These are phyloP conservation scores for Saccharomyces hybrid DNA, from an alignment of 1,139 yeast species.

Conservation along the genomic window DNA sequence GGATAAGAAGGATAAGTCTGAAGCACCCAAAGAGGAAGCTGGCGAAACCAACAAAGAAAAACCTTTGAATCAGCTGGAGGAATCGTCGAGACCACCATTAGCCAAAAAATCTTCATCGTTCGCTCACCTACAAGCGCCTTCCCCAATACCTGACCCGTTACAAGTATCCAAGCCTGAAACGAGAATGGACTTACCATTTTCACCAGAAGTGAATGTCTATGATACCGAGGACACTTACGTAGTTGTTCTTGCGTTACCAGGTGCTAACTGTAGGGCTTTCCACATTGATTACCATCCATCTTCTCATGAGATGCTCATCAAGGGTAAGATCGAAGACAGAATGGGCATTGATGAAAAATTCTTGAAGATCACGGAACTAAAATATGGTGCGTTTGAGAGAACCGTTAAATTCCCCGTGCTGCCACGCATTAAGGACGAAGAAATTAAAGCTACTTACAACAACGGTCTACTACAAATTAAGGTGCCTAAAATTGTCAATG, in stretches of 20 bases:
- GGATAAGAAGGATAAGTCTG: conserved; percentile 3
- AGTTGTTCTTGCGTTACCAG: conserved; percentile 45
- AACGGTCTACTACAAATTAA: conserved; percentile 45
- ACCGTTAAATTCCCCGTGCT: conserved; percentile 45
- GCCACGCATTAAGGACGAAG: conserved; percentile 44
- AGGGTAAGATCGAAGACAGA: conserved; percentile 39
- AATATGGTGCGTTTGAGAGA: conserved; percentile 48
- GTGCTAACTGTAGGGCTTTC: conserved; percentile 44
- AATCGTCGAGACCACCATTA: conserved; percentile 2
- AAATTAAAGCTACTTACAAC: conserved; percentile 43
- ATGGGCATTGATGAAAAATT: conserved; percentile 29
- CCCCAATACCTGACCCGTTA: conserved; percentile 35
- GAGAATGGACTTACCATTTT: conserved; percentile 38
- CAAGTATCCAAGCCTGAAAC: conserved; percentile 42
- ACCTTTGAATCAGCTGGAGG: neutral
- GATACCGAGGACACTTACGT: conserved; percentile 39
- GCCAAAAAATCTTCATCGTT: conserved; percentile 17
- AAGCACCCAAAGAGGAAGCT: conserved; percentile 2
- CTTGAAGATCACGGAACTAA: conserved; percentile 39
- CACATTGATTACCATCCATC: conserved; percentile 50
- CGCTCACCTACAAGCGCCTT: conserved; percentile 28
- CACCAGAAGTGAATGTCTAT: conserved; percentile 50
- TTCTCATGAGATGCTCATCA: conserved; percentile 41
- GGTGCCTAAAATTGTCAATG: conserved; percentile 38
- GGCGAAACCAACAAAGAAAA: neutral